Evolutionary conservation across 345 rosid genomes (phyloP).

Genomic region (sweet orange (Citrus sinensis)): DVS_A1.0 CM039166.1:21264001-21264500

Average conservation of each 20-base stretch:
- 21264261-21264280: conserved; percentile 44
- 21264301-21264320: conserved; percentile 63
- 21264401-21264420: neutral
- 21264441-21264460: neutral
- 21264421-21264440: neutral
- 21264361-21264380: conserved; percentile 42
- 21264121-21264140: conserved; percentile 38
- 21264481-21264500: conserved; percentile 5
- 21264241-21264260: conserved; percentile 70
- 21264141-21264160: conserved; percentile 57
- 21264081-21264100: conserved; percentile 25
- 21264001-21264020: neutral
- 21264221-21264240: conserved; percentile 47
- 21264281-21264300: conserved; percentile 44
- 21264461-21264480: neutral
- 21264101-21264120: conserved; percentile 41
- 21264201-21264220: conserved; percentile 52
- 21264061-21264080: neutral
- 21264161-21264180: conserved; percentile 56
- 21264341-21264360: conserved; percentile 52
- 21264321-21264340: conserved; percentile 48
- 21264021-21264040: neutral
- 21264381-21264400: neutral
- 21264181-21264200: conserved; percentile 51
- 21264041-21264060: neutral